Base-by-base conservation (phyloP, 1,284 basidiomycete genomes). In the Pascua sp. region DNA sequence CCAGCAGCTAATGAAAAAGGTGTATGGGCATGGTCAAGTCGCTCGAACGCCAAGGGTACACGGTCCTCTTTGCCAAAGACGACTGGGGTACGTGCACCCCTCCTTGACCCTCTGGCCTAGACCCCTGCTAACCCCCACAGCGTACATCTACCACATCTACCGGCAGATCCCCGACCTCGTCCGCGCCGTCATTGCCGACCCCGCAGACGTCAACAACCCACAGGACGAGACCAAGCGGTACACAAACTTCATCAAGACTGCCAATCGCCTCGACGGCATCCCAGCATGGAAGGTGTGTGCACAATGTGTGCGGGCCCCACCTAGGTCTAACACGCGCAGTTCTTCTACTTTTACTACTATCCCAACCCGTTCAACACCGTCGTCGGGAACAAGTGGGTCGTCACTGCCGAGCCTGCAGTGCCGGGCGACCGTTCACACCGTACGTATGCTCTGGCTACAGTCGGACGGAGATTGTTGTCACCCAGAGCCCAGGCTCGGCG, bases 201-300 rank as follows among this genome's bases (percentile, higher is more conserved):
- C 46, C 11, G 44, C 46, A 5, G 51, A 51, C 15, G 54, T 49
- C 13, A 46, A 49, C 7, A 48, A 55, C 44, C 53, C 60, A 37
- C 43, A 43, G 4, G 24, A 32, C 24, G 24, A 32, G 24, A 4
- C 24, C 24, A 32, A 32, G 24, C 24, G 24, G 24, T 32, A 32
- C 24, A 32, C 24, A 3, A 42, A 51, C 42, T 56, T 56, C 18
- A 36, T 47, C 40, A 68, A 68, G 49, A 58, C 51, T 4, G 36
- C n/a, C 2, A 18, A 60, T 7, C 47, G 55, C 7, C 51, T 39
- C 4, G 53, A 60, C 41, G 66, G 66, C 17, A 59, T 67, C 39
- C 66, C 66, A 0, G 66, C 66, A 0, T 67, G 66, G 66, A 66
- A 67, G 62, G 66, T 66, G 56, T 41, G 64, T 54, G 13, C 16